Percentiles rank a stretch among this genome's conserved stretches.
phyloP scores from a whole-genome alignment of 768 basidiomycete genomes.

The Hericium alpestre region DNA sequence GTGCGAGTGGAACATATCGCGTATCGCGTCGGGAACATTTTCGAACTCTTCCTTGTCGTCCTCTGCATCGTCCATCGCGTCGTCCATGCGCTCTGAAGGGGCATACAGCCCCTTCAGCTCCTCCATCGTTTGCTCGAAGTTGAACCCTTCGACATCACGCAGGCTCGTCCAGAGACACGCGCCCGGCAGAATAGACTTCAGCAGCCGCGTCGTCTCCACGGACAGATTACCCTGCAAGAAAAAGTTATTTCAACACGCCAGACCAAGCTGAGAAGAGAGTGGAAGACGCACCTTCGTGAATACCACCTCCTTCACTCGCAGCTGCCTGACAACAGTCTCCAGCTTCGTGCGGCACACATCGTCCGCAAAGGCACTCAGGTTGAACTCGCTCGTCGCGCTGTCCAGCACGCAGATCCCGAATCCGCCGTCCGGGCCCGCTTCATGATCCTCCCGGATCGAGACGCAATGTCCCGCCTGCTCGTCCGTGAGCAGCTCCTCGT shows the following conservation, averaged over 20 bases:
- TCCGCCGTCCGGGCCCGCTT: constrained; percentile 30
- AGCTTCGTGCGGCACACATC: constrained; percentile 87
- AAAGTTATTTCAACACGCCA: background rate
- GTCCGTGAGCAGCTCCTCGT: constrained; percentile 76
- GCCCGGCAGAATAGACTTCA: constrained; percentile 72
- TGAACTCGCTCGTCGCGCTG: constrained; percentile 92
- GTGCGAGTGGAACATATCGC: constrained; percentile 53
- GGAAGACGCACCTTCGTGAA: constrained; percentile 62
- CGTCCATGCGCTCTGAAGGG: constrained; percentile 25
- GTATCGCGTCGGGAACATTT: constrained; percentile 60
- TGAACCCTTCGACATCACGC: constrained; percentile 72
- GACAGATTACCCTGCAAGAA: constrained; percentile 68
- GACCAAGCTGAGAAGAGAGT: background rate
- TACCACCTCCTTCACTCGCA: constrained; percentile 85
- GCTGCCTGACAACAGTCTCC: constrained; percentile 86
- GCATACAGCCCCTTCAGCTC: constrained; percentile 63
- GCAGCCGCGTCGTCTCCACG: constrained; percentile 66
- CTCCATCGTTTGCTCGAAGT: constrained; percentile 57
- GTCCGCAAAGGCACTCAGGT: constrained; percentile 80
- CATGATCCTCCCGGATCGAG: constrained; percentile 59
- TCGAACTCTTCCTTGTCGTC: constrained; percentile 23
- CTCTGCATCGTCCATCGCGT: constrained; percentile 36
- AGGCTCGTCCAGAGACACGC: constrained; percentile 85
- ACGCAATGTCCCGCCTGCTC: constrained; percentile 96
- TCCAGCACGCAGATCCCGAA: constrained; percentile 92